phyloP scores from a whole-genome alignment of 352 stramenopile species.

The Phytophthora idaei region DNA sequence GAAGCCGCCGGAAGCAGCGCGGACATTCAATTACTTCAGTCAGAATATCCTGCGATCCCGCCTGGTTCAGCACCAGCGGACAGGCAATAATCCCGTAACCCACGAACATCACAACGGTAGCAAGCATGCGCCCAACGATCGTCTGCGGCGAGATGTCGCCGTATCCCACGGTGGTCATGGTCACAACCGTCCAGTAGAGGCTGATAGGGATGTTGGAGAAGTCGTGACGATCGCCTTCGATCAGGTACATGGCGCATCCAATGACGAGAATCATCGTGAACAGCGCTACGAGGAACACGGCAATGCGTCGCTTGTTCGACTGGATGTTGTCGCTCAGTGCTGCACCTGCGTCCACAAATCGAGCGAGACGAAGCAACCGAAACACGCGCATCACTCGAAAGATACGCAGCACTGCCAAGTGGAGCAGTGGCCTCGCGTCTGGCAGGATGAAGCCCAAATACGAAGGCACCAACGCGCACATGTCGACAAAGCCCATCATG shows the following conservation, averaged over 20 bases:
- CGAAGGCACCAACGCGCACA: conserved; percentile 79
- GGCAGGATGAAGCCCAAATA: conserved; percentile 71
- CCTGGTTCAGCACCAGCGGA: conserved; percentile 76
- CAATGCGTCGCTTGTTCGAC: conserved; percentile 81
- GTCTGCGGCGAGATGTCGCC: conserved; percentile 86
- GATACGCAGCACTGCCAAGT: conserved; percentile 74
- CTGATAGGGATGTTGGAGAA: conserved; percentile 90
- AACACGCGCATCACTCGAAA: conserved; percentile 85
- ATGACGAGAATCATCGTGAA: conserved; percentile 85
- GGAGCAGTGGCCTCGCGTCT: conserved; percentile 57
- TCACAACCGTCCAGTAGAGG: conserved; percentile 89
- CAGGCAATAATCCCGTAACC: conserved; percentile 89
- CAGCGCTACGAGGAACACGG: conserved; percentile 74
- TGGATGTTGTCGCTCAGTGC: conserved; percentile 81
- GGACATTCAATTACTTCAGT: conserved; percentile 73
- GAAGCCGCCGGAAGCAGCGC: conserved; percentile 73
- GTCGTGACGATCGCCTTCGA: conserved; percentile 76
- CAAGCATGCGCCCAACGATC: conserved; percentile 77
- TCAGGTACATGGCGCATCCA: conserved; percentile 84
- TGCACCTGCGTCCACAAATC: conserved; percentile 71
- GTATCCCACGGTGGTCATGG: conserved; percentile 88
- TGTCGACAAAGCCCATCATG: conserved; percentile 76
- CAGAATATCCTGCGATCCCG: conserved; percentile 52
- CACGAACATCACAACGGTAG: conserved; percentile 86
- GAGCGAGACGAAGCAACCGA: conserved; percentile 69